Evolutionary conservation across 2,329 filamentous ascomycete species (phyloP).

Genomic region (Pestalotiopsis fici): DNA sequence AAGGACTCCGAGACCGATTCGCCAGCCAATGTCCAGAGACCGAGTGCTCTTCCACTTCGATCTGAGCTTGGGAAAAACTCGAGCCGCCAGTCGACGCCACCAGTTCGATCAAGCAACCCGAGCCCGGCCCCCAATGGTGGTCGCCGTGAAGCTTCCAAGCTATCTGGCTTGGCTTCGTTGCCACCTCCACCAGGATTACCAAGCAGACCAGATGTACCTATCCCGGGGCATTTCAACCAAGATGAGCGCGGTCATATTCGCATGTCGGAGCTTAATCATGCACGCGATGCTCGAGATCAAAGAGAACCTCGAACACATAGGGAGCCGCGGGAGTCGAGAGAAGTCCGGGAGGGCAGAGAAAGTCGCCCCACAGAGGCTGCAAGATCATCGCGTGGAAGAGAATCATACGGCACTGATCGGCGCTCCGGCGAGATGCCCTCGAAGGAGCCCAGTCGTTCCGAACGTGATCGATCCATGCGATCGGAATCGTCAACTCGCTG

Average conservation of each 20-base stretch:
- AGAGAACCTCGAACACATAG: conserved; percentile 20
- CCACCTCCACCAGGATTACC: conserved; percentile 43
- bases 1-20: conserved; percentile 19
- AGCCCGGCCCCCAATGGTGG: conserved; percentile 16
- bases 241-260: conserved; percentile 46
- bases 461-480: conserved; percentile 37
- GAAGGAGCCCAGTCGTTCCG: conserved; percentile 37
- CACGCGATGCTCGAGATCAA: conserved; percentile 26
- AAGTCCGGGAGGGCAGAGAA: conserved; percentile 37
- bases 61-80: conserved; percentile 18
- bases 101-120: conserved; percentile 16
- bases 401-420: conserved; percentile 41
- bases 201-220: conserved; percentile 59
- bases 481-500: conserved; percentile 27
- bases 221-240: conserved; percentile 47
- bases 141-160: conserved; percentile 32
- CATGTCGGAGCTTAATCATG: conserved; percentile 19
- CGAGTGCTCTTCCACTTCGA: conserved; percentile 18
- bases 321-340: conserved; percentile 35
- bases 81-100: conserved; percentile 15
- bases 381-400: conserved; percentile 42
- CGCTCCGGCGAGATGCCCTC: conserved; percentile 37
- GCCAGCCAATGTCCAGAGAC: conserved; percentile 16
- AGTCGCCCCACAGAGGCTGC: conserved; percentile 38
- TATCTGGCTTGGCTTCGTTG: conserved; percentile 23